These are phyloP conservation scores for Huntiella bhutanensis DNA, from an alignment of 2,329 filamentous ascomycete species.

Conservation along the genomic window DNA sequence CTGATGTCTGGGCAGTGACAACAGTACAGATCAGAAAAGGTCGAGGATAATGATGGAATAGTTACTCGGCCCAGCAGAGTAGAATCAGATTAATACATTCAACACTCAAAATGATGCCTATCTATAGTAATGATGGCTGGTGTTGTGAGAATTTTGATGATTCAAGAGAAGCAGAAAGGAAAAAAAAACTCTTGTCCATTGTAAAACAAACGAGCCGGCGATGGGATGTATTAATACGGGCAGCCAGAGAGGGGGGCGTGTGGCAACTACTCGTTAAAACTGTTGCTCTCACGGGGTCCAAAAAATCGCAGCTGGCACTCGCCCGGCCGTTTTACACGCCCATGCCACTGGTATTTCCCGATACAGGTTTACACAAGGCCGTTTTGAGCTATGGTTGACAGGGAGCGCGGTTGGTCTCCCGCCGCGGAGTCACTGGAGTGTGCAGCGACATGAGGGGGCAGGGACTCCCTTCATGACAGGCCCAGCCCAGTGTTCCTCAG, in stretches of 20 bases:
- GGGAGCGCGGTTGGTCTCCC: neutral
- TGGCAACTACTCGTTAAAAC: no score
- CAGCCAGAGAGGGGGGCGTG: neutral
- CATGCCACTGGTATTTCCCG: conserved; percentile 1
- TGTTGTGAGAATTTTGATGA: conserved; percentile 1
- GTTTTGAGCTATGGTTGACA: neutral
- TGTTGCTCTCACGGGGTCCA: no score
- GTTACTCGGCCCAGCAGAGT: conserved; percentile 10
- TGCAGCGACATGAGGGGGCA: no score
- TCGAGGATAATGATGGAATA: neutral
- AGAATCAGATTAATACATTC: conserved; percentile 5
- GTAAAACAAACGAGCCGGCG: neutral
- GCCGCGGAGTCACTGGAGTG: no score
- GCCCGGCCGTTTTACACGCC: neutral
- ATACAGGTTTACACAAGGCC: neutral
- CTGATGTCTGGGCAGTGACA: conserved; percentile 6
- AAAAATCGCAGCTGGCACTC: neutral
- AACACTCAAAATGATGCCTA: conserved; percentile 6
- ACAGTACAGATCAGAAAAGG: conserved; percentile 1
- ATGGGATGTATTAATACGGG: neutral
- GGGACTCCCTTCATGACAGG: neutral
- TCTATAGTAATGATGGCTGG: conserved; percentile 5
- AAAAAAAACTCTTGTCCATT: neutral
- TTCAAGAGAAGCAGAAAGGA: conserved; percentile 1
- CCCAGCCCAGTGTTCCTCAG: neutral